These are phyloP conservation scores for Cystofilobasidium bisporidii DNA, from an alignment of 768 basidiomycete species.

Conservation along the genomic window DNA sequence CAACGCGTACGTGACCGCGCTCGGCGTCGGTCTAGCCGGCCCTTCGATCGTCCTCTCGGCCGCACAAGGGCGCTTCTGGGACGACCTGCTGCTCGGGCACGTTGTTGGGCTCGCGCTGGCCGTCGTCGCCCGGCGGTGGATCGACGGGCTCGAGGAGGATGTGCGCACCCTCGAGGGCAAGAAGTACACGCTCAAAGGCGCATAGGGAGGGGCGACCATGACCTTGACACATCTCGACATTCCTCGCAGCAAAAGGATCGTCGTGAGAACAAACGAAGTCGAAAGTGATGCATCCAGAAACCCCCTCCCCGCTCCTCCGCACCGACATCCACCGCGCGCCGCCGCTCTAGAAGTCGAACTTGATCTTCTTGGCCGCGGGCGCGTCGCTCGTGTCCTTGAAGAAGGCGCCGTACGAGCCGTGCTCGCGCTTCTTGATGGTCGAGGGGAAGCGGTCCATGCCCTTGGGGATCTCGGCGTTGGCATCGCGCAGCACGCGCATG, in stretches of 20 bases:
- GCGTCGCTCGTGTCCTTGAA: constrained; percentile 43
- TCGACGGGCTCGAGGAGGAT: not conserved
- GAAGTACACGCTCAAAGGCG: not conserved
- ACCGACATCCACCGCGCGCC: not conserved
- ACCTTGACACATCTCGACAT: too few species aligned
- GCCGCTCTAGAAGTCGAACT: constrained; percentile 38
- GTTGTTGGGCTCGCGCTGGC: not conserved
- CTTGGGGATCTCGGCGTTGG: constrained; percentile 58
- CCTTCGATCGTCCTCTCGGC: not conserved
- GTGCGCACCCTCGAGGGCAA: not conserved
- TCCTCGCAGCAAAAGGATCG: too few species aligned
- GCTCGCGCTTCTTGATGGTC: constrained; percentile 94
- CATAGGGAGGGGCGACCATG: not conserved
- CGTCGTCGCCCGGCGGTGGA: not conserved
- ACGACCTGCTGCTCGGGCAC: not conserved
- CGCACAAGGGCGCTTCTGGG: not conserved
- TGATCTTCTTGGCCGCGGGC: constrained; percentile 45
- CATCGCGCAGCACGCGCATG: constrained; percentile 78
- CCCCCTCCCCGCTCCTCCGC: too few species aligned
- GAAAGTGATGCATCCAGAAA: too few species aligned
- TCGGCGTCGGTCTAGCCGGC: too few species aligned
- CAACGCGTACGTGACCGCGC: too few species aligned
- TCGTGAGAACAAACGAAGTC: too few species aligned
- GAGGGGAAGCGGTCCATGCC: constrained; percentile 79
- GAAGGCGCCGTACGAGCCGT: constrained; percentile 66